Evolutionary conservation across 257 asterid species (phyloP), one percentile per base, ranked within the genome.

Genomic region (Haberlea rhodopensis): DNA sequence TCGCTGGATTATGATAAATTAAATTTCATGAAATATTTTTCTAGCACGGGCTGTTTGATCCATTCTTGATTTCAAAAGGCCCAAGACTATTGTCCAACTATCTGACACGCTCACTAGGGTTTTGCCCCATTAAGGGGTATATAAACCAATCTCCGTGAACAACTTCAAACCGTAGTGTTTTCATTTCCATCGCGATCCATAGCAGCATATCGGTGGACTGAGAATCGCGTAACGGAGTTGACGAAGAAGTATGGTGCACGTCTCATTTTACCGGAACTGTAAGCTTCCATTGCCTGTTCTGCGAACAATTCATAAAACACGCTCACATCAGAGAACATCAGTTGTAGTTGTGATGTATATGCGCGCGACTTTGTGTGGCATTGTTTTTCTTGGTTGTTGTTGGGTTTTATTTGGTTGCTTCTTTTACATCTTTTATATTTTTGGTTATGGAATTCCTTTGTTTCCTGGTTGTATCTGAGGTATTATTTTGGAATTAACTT

Each of bases 241-340:
- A 34, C 11, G 3, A 46, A 31, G 4, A 51, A 60, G 8, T 31
- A 84, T 84, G 90, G 90, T 84, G 68, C 85, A 84, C 80, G 84
- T 81, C 34, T 54, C 72, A 15, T 73, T 79, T 75, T 79, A 81
- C 57, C n/a, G n/a, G n/a, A n/a, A n/a, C n/a, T n/a, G n/a, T n/a
- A n/a, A n/a, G n/a, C n/a, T n/a, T n/a, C n/a, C 82, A 87, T 45
- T 27, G 3, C 62, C 32, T 65, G 68, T 23, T 64, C 19, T 7
- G 19, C 46, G 0, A 40, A 6, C 31, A 53, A 51, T 54, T 19
- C 4, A 1, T 16, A 21, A 5, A 16, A 13, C 15, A 18, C 49
- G 46, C 28, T 19, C 40, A 2, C 46, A 56, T 29, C 20, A 13
- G 8, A 8, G 6, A 5, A 46, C 37, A 8, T 21, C 4, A 6